Evolutionary conservation across 139 green algal genomes (phyloP).

Genomic region (Trebouxia sp.): DNA sequence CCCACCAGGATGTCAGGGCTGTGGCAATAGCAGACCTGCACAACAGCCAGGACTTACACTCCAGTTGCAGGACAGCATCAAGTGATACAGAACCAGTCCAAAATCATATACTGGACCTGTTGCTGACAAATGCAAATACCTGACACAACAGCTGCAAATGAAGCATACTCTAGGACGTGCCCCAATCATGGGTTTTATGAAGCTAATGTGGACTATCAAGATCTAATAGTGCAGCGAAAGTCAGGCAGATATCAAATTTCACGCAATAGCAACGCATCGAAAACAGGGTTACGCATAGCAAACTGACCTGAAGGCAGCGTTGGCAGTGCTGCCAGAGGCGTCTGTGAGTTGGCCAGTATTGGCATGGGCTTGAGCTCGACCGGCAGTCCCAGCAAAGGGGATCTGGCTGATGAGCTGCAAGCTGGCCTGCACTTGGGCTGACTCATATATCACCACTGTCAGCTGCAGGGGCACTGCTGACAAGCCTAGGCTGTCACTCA

Average conservation of each 20-base stretch:
- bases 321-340: conserved; percentile 3
- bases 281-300: too few species aligned
- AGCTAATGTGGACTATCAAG: too few species aligned
- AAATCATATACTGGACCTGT: too few species aligned
- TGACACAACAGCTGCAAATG: too few species aligned
- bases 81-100: background rate
- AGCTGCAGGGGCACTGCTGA: conserved; percentile 9
- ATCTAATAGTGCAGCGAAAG: too few species aligned
- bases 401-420: conserved; percentile 5
- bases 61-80: background rate
- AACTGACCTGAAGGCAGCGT: background rate
- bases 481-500: conserved; percentile 3
- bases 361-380: background rate
- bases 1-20: conserved; percentile 10
- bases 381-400: background rate
- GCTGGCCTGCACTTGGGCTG: background rate
- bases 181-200: too few species aligned
- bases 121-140: too few species aligned
- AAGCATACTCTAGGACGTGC: too few species aligned
- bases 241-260: too few species aligned
- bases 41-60: background rate
- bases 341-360: conserved; percentile 13
- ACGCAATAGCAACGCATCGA: too few species aligned
- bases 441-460: conserved; percentile 17
- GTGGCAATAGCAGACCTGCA: conserved; percentile 17